Conservation (phyloP, 1,284 basidiomycete genomes). For the Leccinum subrobustum region DNA sequence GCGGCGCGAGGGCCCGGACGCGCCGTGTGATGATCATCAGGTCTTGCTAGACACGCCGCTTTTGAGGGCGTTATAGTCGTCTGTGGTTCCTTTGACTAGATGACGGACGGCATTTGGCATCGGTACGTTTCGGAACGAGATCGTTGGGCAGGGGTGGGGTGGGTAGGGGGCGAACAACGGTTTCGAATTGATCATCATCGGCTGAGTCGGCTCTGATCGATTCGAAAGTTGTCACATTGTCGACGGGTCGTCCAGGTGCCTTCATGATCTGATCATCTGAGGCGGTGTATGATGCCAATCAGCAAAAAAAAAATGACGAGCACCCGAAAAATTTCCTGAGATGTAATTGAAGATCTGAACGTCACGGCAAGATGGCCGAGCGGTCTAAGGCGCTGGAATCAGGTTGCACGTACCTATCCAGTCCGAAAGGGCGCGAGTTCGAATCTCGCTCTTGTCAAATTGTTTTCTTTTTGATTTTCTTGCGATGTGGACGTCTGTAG, state of each 20-base stretch:
- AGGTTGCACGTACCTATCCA: conserved; percentile 25
- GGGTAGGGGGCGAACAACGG: background rate
- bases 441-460: conserved; percentile 40
- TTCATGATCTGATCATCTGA: background rate
- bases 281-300: background rate
- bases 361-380: conserved; percentile 48
- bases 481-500: background rate
- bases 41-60: background rate
- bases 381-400: conserved; percentile 59
- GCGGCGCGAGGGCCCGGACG: background rate
- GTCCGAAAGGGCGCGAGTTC: conserved; percentile 48
- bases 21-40: background rate
- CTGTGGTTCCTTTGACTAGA: background rate
- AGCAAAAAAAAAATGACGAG: background rate
- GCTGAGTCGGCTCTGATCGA: background rate
- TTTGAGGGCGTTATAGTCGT: background rate
- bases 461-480: conserved; percentile 6
- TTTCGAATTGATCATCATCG: background rate
- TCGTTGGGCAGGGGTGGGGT: background rate
- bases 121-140: background rate
- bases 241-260: background rate
- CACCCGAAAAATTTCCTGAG: background rate
- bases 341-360: background rate
- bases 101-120: background rate
- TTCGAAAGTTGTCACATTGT: background rate